These are phyloP conservation scores for Perilla frutescens DNA, from an alignment of 257 asterid genomes.

Conservation along the genomic window DNA sequence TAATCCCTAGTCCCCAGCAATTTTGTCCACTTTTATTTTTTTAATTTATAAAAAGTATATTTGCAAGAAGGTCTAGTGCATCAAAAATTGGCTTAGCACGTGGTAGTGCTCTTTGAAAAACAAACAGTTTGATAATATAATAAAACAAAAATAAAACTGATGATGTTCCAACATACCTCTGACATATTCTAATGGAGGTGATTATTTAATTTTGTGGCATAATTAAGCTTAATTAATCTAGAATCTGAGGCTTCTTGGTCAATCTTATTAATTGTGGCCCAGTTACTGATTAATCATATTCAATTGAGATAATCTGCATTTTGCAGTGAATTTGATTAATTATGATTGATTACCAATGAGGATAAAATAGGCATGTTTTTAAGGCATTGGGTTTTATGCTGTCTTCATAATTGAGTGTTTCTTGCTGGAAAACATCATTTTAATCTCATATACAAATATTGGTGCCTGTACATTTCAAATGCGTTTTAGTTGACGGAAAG, in stretches of 20 bases:
- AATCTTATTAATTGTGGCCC: slow-evolving; percentile 38
- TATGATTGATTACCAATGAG: slow-evolving; percentile 27
- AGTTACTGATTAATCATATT: slow-evolving; percentile 14
- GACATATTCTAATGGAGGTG: slow-evolving; percentile 42
- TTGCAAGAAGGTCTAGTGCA: slow-evolving; percentile 6
- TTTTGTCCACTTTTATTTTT: background rate
- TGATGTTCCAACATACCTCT: slow-evolving; percentile 41
- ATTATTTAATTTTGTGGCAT: slow-evolving; percentile 29
- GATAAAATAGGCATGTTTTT: slow-evolving; percentile 33
- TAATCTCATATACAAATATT: background rate
- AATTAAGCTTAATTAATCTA: slow-evolving; percentile 30
- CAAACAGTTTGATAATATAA: slow-evolving; percentile 27
- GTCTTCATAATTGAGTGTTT: slow-evolving; percentile 32
- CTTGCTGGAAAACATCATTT: slow-evolving; percentile 22
- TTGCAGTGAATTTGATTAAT: slow-evolving; percentile 27
- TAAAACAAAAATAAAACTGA: slow-evolving; percentile 30
- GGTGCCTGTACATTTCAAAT: no score
- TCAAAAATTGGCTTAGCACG: slow-evolving; percentile 37
- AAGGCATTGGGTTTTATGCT: slow-evolving; percentile 34
- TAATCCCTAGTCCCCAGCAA: slow-evolving; percentile 24
- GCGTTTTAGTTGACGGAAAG: no score
- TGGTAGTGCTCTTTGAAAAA: slow-evolving; percentile 28
- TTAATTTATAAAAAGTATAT: background rate
- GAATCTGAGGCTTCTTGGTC: slow-evolving; percentile 38
- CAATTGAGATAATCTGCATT: slow-evolving; percentile 34